These are phyloP conservation scores for Umbelopsis isabellina DNA, from an alignment of 192 early-diverging fungal species.

Conservation along the genomic window DNA sequence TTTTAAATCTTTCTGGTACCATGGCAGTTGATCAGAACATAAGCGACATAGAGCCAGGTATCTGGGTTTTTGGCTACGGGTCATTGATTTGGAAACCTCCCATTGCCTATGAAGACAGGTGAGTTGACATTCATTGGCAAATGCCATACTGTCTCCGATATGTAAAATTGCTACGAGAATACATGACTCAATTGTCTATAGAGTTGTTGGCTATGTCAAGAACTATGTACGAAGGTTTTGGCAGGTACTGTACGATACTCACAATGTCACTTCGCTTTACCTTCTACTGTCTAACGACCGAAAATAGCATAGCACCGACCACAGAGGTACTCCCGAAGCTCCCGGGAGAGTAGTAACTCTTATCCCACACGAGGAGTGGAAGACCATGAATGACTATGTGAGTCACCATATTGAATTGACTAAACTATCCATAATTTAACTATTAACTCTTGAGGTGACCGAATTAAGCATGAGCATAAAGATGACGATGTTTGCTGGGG, in stretches of 20 bases:
- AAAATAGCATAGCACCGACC: conserved; percentile 74
- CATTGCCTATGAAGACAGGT: conserved; percentile 54
- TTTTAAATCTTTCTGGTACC: no score
- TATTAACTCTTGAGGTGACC: neutral
- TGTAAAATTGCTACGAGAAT: no score
- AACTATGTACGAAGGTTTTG: conserved; percentile 76
- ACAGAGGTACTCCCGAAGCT: conserved; percentile 76
- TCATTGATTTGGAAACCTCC: conserved; percentile 61
- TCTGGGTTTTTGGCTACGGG: conserved; percentile 67
- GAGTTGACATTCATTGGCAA: neutral
- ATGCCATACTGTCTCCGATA: no score
- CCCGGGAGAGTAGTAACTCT: conserved; percentile 90
- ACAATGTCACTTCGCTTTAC: neutral
- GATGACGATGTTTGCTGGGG: conserved; percentile 75
- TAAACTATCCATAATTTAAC: neutral
- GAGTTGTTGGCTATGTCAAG: conserved; percentile 65
- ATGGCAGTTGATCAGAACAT: no score
- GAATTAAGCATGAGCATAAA: conserved; percentile 33
- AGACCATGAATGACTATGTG: conserved; percentile 53
- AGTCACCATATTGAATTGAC: neutral
- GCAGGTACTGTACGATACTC: conserved; percentile 51
- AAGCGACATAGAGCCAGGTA: conserved; percentile 9
- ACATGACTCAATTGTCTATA: conserved; percentile 12
- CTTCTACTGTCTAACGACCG: conserved; percentile 27
- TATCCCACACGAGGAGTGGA: conserved; percentile 73